phyloP scores from a whole-genome alignment of 257 asterid species.

The Agastache rugosa region DNA sequence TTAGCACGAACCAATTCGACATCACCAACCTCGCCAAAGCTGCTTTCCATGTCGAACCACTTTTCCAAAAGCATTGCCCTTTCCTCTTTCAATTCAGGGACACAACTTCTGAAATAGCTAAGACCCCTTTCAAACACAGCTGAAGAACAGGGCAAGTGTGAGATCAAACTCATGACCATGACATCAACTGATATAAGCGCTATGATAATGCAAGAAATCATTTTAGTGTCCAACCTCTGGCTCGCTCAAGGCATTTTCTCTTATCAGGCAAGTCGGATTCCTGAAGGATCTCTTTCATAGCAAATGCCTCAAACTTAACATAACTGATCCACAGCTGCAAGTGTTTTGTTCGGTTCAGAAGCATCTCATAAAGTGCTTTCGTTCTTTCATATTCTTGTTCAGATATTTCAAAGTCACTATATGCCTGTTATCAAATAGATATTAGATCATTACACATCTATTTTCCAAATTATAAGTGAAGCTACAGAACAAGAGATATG shows the following conservation, averaged over 20 bases:
- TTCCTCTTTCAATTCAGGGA: slow-evolving; percentile 86
- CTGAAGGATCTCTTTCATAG: slow-evolving; percentile 48
- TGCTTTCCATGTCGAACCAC: slow-evolving; percentile 74
- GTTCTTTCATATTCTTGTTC: slow-evolving; percentile 78
- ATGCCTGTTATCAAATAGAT: slow-evolving; percentile 58
- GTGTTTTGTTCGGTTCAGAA: slow-evolving; percentile 83
- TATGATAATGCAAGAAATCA: not conserved
- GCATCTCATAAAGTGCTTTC: slow-evolving; percentile 87
- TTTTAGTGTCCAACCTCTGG: slow-evolving; percentile 65
- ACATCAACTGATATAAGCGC: not conserved
- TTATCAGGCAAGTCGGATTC: slow-evolving; percentile 55
- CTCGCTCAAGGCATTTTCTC: slow-evolving; percentile 62
- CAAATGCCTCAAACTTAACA: slow-evolving; percentile 90
- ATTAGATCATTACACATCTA: slow-evolving; percentile 26
- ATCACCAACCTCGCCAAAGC: slow-evolving; percentile 82
- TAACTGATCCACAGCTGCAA: slow-evolving; percentile 94
- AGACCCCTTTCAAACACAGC: slow-evolving; percentile 83
- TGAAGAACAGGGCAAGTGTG: slow-evolving; percentile 36
- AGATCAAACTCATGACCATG: slow-evolving; percentile 1
- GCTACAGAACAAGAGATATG: too few species aligned
- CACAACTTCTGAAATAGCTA: slow-evolving; percentile 65
- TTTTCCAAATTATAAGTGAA: not conserved
- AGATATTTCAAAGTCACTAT: slow-evolving; percentile 86
- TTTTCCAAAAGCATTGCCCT: slow-evolving; percentile 90
- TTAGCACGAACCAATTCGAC: slow-evolving; percentile 67